These are phyloP conservation scores for Madurella mycetomatis DNA, from an alignment of 2,329 filamentous ascomycete genomes.

Conservation along the genomic window DNA sequence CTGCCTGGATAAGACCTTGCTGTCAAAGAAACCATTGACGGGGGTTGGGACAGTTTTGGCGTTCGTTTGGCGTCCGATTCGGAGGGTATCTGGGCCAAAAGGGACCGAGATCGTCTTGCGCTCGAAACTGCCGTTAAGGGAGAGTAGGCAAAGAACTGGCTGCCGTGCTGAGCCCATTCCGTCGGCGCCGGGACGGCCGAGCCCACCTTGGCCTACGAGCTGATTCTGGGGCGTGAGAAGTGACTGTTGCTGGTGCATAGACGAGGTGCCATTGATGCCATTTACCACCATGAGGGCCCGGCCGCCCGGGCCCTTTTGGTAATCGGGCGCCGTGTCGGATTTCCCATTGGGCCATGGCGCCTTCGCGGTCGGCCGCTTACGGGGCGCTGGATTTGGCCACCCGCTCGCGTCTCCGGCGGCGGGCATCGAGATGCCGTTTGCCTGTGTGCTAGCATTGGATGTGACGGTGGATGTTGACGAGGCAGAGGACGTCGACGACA, in stretches of 20 bases:
- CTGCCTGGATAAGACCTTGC: constrained; percentile 91
- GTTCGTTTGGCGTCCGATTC: constrained; percentile 95
- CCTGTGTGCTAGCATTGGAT: constrained; percentile 51
- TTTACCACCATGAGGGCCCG: constrained; percentile 38
- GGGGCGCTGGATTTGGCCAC: constrained; percentile 46
- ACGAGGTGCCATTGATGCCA: constrained; percentile 41
- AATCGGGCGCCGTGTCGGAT: constrained; percentile 44
- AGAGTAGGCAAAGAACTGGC: constrained; percentile 78
- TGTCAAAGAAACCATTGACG: constrained; percentile 93
- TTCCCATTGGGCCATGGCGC: constrained; percentile 47
- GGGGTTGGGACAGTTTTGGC: constrained; percentile 90
- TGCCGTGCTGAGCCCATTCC: constrained; percentile 55
- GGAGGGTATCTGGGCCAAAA: constrained; percentile 86
- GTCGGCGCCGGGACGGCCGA: constrained; percentile 63
- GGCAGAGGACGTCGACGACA: constrained; percentile 60
- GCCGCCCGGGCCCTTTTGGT: constrained; percentile 38
- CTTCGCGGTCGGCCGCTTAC: constrained; percentile 51
- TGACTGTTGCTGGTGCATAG: constrained; percentile 37
- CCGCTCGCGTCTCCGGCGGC: constrained; percentile 46
- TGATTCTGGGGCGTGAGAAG: constrained; percentile 37
- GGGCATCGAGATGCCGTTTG: constrained; percentile 55
- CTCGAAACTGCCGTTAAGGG: constrained; percentile 94
- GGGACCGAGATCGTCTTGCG: constrained; percentile 94
- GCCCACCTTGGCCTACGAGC: constrained; percentile 40
- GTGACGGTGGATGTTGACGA: constrained; percentile 61